These are phyloP conservation scores for Dujonia santamariae DNA, from an alignment of 1,139 yeast genomes.

Conservation along the genomic window DNA sequence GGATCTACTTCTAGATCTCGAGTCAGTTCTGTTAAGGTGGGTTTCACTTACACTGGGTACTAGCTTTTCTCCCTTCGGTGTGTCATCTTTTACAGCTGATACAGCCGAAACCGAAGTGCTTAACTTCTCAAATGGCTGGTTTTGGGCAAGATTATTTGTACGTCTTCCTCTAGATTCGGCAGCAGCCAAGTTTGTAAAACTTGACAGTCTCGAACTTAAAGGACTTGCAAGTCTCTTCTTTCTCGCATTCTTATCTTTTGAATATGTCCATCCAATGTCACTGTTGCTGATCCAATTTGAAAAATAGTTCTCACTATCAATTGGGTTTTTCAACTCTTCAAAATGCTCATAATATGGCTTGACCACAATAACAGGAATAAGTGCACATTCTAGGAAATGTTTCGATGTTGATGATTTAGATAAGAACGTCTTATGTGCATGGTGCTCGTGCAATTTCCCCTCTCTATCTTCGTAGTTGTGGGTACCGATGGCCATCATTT, in stretches of 20 bases:
- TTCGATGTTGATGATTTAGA: conserved; percentile 52
- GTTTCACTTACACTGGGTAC: too few species aligned
- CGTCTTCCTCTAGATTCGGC: conserved; percentile 1
- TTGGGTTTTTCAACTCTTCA: conserved; percentile 23
- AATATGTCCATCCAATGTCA: conserved; percentile 18
- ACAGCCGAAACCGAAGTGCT: not conserved
- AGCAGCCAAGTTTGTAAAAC: conserved; percentile 6
- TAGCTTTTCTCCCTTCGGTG: too few species aligned
- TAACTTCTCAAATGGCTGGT: too few species aligned
- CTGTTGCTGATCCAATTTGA: conserved; percentile 25
- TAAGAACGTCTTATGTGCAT: conserved; percentile 44
- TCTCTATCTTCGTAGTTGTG: conserved; percentile 34
- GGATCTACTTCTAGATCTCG: conserved; percentile 6
- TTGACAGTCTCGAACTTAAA: conserved; percentile 1
- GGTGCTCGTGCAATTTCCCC: conserved; percentile 29
- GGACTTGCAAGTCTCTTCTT: conserved; percentile 8
- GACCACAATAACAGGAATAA: conserved; percentile 67
- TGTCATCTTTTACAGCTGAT: not conserved
- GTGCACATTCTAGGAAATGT: conserved; percentile 63
- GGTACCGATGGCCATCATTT: conserved; percentile 63
- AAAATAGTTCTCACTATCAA: conserved; percentile 30
- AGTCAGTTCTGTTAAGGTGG: too few species aligned
- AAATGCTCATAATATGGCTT: conserved; percentile 50
- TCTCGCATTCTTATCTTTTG: conserved; percentile 16
- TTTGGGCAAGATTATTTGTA: conserved; percentile 3